These are phyloP conservation scores for Pichia sp. DNA, from an alignment of 1,139 yeast genomes.

Conservation along the genomic window DNA sequence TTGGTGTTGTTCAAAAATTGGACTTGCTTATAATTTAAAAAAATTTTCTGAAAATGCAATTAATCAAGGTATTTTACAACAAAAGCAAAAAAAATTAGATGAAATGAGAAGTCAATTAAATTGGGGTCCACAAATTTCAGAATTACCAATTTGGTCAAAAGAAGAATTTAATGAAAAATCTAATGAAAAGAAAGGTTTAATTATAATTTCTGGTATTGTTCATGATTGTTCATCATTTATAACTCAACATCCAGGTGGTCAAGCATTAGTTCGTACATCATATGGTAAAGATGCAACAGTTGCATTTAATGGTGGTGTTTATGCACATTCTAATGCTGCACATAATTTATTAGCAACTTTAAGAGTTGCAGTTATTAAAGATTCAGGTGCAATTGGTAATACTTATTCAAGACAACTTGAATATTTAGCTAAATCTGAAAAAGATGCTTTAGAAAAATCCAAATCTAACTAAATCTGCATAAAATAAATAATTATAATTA, in stretches of 20 bases:
- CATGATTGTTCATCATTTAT: slow-evolving; percentile 84
- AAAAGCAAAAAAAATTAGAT: slow-evolving; percentile 92
- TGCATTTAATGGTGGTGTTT: slow-evolving; percentile 97
- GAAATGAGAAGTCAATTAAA: slow-evolving; percentile 67
- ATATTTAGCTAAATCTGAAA: slow-evolving; percentile 41
- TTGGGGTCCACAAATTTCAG: slow-evolving; percentile 88
- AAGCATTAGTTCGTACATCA: slow-evolving; percentile 77
- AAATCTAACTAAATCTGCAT: neutral
- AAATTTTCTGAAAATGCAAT: slow-evolving; percentile 93
- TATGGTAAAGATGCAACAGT: slow-evolving; percentile 95
- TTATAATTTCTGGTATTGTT: slow-evolving; percentile 88
- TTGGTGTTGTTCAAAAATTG: slow-evolving; percentile 65
- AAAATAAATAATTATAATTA: neutral
- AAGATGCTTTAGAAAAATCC: slow-evolving; percentile 5
- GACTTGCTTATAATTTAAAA: slow-evolving; percentile 86
- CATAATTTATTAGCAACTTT: slow-evolving; percentile 91
- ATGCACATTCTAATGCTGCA: slow-evolving; percentile 95
- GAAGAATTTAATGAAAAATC: slow-evolving; percentile 70
- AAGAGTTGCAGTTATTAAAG: slow-evolving; percentile 90
- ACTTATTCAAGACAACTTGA: slow-evolving; percentile 50
- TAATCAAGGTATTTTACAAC: slow-evolving; percentile 93
- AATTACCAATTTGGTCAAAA: slow-evolving; percentile 89
- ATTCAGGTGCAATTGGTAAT: slow-evolving; percentile 47
- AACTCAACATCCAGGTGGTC: slow-evolving; percentile 97
- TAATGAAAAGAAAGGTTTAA: slow-evolving; percentile 49